Conservation (phyloP, 768 basidiomycete species). For the Leccinum pellstonianum region DNA sequence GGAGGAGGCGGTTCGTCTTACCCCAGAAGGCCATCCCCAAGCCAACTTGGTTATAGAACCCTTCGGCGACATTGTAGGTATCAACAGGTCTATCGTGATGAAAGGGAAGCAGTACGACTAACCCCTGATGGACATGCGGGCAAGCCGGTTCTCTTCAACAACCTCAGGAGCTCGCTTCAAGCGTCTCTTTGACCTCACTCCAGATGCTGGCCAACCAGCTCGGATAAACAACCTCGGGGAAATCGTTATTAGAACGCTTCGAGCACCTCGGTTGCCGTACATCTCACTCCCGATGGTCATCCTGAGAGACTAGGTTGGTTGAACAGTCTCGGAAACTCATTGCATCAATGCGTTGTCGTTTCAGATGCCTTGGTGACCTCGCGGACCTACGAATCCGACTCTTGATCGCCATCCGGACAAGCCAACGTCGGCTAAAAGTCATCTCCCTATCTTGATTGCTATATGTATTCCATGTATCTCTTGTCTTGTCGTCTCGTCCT, state of each 20-base stretch:
- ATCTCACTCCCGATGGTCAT: no score
- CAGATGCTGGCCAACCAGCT: background rate
- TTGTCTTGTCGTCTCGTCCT: background rate
- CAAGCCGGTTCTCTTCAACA: background rate
- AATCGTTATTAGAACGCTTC: background rate
- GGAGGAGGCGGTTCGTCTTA: background rate
- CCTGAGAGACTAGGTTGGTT: background rate
- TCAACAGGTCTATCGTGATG: background rate
- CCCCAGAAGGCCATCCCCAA: background rate
- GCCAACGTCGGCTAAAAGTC: no score
- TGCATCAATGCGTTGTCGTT: background rate
- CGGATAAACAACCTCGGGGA: background rate
- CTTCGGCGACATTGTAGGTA: background rate
- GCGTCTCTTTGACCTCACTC: background rate
- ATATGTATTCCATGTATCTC: background rate
- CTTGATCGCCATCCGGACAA: no score
- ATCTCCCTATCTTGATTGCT: background rate
- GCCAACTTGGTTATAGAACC: background rate
- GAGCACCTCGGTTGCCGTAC: background rate
- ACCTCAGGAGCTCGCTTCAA: background rate
- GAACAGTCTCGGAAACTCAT: background rate
- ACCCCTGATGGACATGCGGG: background rate
- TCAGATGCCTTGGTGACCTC: background rate
- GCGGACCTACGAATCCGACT: background rate
- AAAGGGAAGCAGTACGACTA: background rate